These are phyloP conservation scores for Rhodotorula sp. DNA, from an alignment of 1,284 basidiomycete genomes.

Conservation along the genomic window DNA sequence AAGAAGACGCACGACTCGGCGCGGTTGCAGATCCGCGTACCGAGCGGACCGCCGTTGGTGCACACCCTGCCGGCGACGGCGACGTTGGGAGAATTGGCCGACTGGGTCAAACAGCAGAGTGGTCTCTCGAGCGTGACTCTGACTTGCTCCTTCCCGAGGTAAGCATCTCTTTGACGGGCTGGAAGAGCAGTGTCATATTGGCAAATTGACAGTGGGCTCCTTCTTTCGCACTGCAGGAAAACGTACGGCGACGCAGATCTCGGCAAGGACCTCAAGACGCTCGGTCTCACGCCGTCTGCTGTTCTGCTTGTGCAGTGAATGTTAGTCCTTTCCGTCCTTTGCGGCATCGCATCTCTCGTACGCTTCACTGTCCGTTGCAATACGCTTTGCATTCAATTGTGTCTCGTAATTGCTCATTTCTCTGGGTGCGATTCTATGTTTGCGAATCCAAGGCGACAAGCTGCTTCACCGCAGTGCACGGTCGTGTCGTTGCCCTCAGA, in stretches of 20 bases:
- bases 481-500: too few relatives aligned
- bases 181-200: not conserved
- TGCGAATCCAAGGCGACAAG: too few relatives aligned
- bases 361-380: too few relatives aligned
- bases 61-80: slow-evolving; percentile 76
- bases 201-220: not conserved
- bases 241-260: slow-evolving; percentile 64
- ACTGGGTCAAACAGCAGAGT: slow-evolving; percentile 75
- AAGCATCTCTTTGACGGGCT: slow-evolving; percentile 41
- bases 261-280: slow-evolving; percentile 64
- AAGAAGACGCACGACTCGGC: slow-evolving; percentile 61
- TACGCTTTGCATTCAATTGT: too few relatives aligned
- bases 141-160: slow-evolving; percentile 77
- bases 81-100: slow-evolving; percentile 76
- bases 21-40: slow-evolving; percentile 70
- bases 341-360: not conserved
- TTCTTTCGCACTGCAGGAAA: slow-evolving; percentile 57
- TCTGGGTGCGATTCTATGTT: too few relatives aligned
- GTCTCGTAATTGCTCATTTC: too few relatives aligned
- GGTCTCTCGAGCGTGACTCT: slow-evolving; percentile 69
- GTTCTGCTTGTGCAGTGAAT: slow-evolving; percentile 25
- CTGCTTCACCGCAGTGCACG: too few relatives aligned
- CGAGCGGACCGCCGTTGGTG: slow-evolving; percentile 71
- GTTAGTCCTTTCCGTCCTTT: not conserved
- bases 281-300: slow-evolving; percentile 70